A percentile compares a stretch with the other conserved stretches of the same genome.
phyloP scores from a whole-genome alignment of 2,329 filamentous ascomycete genomes.

The Botryotinia calthae region DNA sequence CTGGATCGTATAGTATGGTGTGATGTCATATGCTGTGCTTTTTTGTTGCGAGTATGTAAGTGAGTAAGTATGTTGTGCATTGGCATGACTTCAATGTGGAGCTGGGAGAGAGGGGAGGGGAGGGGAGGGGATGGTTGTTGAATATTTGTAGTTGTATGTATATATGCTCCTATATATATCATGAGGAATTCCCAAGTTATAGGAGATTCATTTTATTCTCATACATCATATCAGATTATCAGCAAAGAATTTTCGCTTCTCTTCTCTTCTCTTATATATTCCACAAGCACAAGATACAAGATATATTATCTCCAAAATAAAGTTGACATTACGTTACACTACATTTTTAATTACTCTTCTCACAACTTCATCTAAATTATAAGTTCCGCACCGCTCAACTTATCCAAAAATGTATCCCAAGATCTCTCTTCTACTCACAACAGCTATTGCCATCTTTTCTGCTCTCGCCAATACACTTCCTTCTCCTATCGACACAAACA shows the following conservation, averaged over 20 bases:
- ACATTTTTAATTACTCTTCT: neutral
- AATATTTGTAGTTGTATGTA: too few species aligned
- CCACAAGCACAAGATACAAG: neutral
- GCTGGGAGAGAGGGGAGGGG: too few species aligned
- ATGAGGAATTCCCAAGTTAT: neutral
- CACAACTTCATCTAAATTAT: neutral
- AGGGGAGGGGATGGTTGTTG: neutral
- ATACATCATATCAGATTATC: neutral
- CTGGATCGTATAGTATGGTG: too few species aligned
- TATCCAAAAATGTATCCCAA: neutral
- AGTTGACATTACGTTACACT: neutral
- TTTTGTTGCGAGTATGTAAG: too few species aligned
- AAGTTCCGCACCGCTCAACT: neutral
- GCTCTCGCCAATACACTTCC: neutral
- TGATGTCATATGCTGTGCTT: too few species aligned
- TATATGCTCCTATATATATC: neutral
- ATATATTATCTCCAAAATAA: neutral
- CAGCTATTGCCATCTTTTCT: neutral
- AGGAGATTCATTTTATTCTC: neutral
- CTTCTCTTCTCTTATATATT: neutral
- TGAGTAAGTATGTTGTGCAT: too few species aligned
- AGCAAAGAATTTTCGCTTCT: neutral
- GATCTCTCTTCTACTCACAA: neutral
- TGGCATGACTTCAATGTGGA: neutral
- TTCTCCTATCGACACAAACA: neutral